Conservation (phyloP, 148 eudicot species). For the Rhododendron ovatum region DNA sequence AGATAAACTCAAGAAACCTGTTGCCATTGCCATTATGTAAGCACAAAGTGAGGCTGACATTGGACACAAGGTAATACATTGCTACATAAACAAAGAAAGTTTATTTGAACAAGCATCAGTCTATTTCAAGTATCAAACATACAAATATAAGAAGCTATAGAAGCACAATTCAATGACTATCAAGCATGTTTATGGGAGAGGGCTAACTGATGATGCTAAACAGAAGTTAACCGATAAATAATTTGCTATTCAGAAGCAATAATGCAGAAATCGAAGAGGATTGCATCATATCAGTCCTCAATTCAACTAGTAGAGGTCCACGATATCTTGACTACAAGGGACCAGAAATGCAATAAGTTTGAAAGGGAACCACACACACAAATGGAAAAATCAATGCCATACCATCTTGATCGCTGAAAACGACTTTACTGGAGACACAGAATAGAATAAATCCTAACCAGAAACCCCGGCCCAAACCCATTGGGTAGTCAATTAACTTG, state of each 20-base stretch:
- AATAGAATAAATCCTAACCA: conserved; percentile 26
- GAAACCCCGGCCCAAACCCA: conserved; percentile 27
- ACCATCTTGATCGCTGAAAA: conserved; percentile 49
- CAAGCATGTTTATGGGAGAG: not conserved
- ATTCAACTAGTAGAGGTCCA: not conserved
- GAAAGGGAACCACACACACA: not conserved
- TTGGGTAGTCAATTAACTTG: conserved; percentile 1
- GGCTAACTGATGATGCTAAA: not conserved
- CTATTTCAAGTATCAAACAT: not conserved
- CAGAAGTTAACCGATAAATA: not conserved
- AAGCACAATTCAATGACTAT: not conserved
- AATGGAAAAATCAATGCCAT: conserved; percentile 3
- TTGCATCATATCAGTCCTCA: not conserved
- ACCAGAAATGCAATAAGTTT: not conserved
- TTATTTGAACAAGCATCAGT: not conserved
- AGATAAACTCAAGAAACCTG: conserved; percentile 78
- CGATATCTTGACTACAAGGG: not conserved
- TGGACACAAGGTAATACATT: not conserved
- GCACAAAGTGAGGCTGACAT: not conserved
- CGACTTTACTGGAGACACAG: conserved; percentile 5
- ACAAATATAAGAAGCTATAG: not conserved
- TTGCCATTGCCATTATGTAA: conserved; percentile 5
- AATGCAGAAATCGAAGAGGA: not conserved
- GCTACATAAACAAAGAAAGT: not conserved
- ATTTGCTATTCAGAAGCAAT: not conserved